phyloP scores from a whole-genome alignment of 768 basidiomycete species.

The Xerocomellus chrysenteron region DNA sequence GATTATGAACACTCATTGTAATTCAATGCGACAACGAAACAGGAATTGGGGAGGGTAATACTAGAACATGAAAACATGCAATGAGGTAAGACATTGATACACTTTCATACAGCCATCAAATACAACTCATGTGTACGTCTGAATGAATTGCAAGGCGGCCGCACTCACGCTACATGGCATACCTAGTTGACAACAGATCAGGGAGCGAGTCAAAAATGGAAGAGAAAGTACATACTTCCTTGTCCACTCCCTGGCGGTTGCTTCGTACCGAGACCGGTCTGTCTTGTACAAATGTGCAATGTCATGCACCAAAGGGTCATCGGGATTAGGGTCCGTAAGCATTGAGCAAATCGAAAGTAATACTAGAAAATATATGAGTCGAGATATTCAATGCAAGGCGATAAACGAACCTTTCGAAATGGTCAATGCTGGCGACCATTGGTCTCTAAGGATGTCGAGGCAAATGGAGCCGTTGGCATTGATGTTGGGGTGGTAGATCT shows the following conservation, averaged over 20 bases:
- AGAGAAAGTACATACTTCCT: conserved; percentile 74
- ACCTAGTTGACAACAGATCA: conserved; percentile 28
- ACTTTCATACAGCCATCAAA: conserved; percentile 30
- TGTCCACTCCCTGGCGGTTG: conserved; percentile 98
- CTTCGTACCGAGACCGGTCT: conserved; percentile 94
- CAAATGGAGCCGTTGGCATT: conserved; percentile 99
- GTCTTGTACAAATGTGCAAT: conserved; percentile 99
- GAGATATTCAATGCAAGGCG: not conserved
- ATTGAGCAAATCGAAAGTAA: conserved; percentile 98
- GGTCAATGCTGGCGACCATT: conserved; percentile 98
- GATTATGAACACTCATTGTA: conserved; percentile 16
- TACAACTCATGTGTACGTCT: conserved; percentile 30
- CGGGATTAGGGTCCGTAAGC: conserved; percentile 99
- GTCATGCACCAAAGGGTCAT: conserved; percentile 97
- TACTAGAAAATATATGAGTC: conserved; percentile 46
- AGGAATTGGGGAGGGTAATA: conserved; percentile 27
- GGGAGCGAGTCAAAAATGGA: not conserved
- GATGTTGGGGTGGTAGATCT: conserved; percentile 99
- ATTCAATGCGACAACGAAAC: conserved; percentile 20
- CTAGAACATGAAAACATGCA: conserved; percentile 35
- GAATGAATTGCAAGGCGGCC: conserved; percentile 23
- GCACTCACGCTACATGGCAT: conserved; percentile 51
- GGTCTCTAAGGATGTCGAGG: conserved; percentile 96
- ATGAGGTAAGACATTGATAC: conserved; percentile 34
- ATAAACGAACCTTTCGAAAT: conserved; percentile 89